Base-by-base conservation (phyloP, 2,329 filamentous ascomycete genomes). In the Cladosporium halotolerans region DNA sequence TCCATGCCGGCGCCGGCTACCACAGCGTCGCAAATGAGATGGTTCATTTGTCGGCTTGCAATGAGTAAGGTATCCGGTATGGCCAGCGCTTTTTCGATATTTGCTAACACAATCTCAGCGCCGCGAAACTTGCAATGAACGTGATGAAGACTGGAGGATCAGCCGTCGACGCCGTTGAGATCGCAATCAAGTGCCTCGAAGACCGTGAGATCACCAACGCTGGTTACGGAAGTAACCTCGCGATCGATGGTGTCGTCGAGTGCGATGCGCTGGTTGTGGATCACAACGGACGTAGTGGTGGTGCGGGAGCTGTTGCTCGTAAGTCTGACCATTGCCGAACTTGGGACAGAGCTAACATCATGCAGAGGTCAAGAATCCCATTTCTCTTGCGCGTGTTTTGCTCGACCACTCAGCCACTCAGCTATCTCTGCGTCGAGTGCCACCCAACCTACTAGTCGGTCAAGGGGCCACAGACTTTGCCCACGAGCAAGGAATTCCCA, bases 131-230 rank as follows among this genome's bases (percentile, higher is more conserved):
- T 63, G 91, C 82, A 33, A 96, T 97, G 88, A 79, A 79, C 47
- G 79, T 95, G 56, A 75, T 99, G 55, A 86, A 81, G 63, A 81
- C 80, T 58, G 93, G 93, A 19, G 87, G 85, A 9, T 83, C 84
- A 40, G 89, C 93, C 4, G 78, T 92, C 3, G 89, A 97, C 66
- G 93, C 91, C 13, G 86, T 96, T 18, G 93, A 96, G 70, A 85
- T 87, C 47, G 89, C 93, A 31, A 83, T 99, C 63, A 88, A 86
- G 61, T 78, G 89, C 16, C 82, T 99, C 14, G 93, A 99, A 72
- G 89, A 99, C 67, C 85, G 87, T 54, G 90, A 96, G 64, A 95
- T 99, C 60, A 99, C 95, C 34, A 99, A 99, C 68, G 88, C 92
- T 36, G 93, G 93, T 0, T 97, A 88, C 67, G 93, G 95, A 44